Percentiles rank a stretch among this genome's conserved stretches.
Evolutionary conservation across 2,329 filamentous ascomycete species (phyloP).

Genomic region (Hypoxylon sp.): DNA sequence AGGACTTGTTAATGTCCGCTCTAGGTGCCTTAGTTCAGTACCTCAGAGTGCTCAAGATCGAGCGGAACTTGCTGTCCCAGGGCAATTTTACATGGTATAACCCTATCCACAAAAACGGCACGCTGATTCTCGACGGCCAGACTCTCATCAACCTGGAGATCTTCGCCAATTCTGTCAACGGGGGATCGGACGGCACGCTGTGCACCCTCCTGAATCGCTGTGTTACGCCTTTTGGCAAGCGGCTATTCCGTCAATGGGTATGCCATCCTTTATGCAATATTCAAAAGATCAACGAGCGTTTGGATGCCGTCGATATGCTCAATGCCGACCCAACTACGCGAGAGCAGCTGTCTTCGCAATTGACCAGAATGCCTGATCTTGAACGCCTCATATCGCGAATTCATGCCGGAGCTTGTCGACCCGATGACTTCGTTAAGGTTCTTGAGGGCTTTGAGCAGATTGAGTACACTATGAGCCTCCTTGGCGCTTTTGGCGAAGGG

Average conservation of each 20-base stretch:
- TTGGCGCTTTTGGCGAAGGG: constrained; percentile 80
- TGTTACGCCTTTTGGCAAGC: constrained; percentile 96
- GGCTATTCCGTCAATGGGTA: constrained; percentile 96
- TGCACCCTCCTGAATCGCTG: constrained; percentile 94
- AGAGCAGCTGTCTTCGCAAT: constrained; percentile 88
- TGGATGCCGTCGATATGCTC: constrained; percentile 91
- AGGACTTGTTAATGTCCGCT: constrained; percentile 89
- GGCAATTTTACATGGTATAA: constrained; percentile 93
- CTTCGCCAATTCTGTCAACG: constrained; percentile 93
- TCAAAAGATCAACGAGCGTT: constrained; percentile 88
- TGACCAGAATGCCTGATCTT: constrained; percentile 93
- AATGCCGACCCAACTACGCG: constrained; percentile 86
- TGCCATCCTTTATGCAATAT: constrained; percentile 94
- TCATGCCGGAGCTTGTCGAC: constrained; percentile 89
- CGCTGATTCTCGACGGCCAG: constrained; percentile 92
- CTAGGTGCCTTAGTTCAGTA: constrained; percentile 92
- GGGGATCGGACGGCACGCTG: constrained; percentile 85
- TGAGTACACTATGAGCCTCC: constrained; percentile 89
- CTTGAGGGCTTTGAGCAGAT: constrained; percentile 98
- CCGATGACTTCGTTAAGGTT: constrained; percentile 93
- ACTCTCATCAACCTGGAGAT: constrained; percentile 98
- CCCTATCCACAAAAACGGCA: constrained; percentile 91
- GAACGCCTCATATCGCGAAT: constrained; percentile 95
- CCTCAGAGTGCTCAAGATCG: constrained; percentile 87
- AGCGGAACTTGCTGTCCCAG: constrained; percentile 87